Conservation (phyloP, 441 rosid species). For the Corymbia citriodora region DNA sequence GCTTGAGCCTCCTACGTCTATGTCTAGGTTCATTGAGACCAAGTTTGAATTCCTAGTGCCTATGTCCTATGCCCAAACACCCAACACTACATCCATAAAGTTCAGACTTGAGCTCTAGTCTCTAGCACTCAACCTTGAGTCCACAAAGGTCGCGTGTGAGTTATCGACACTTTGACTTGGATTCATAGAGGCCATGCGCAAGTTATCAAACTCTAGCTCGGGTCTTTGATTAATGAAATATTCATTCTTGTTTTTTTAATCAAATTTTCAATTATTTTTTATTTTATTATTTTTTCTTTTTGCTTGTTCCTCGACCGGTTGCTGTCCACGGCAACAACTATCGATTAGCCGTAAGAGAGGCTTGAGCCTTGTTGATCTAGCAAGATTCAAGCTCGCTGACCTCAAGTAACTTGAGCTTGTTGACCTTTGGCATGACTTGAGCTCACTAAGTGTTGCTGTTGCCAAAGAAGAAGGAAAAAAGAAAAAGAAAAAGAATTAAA, state of each 20-base stretch:
- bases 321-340: background rate
- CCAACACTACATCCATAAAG: accelerated
- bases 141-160: background rate
- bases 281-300: too few relatives aligned
- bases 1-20: background rate
- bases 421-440: too few relatives aligned
- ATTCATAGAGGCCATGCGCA: too few relatives aligned
- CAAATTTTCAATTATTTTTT: too few relatives aligned
- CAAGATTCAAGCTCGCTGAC: accelerated
- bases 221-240: too few relatives aligned
- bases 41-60: background rate
- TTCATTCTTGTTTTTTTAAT: too few relatives aligned
- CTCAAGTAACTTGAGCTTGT: too few relatives aligned
- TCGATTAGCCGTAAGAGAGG: accelerated
- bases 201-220: too few relatives aligned
- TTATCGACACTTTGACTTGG: accelerated
- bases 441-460: too few relatives aligned
- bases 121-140: background rate
- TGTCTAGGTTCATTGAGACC: background rate
- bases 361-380: background rate
- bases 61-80: background rate
- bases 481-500: too few relatives aligned
- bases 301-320: background rate
- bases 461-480: too few relatives aligned
- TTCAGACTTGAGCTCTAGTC: background rate